Evolutionary conservation across 306 rosid species (phyloP).

Genomic region (Cucurbita argyrosperma): DNA sequence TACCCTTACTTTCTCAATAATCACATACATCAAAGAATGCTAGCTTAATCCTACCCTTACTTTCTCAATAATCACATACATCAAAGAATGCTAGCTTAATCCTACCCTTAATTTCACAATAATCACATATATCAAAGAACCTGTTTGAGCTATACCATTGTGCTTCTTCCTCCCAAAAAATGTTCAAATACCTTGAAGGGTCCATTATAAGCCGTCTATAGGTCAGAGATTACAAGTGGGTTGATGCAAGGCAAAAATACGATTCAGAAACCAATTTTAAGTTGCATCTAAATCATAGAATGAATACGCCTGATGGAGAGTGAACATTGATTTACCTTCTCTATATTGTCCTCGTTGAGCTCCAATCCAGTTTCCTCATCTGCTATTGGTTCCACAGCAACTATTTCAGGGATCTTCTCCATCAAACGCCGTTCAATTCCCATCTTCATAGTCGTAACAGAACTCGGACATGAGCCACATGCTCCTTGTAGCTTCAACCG

Average conservation of each 20-base stretch:
- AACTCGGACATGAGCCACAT: slow-evolving; percentile 91
- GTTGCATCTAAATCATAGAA: background rate
- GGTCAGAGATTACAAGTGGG: background rate
- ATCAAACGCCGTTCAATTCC: slow-evolving; percentile 84
- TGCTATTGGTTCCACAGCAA: slow-evolving; percentile 78
- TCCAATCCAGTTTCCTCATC: slow-evolving; percentile 84
- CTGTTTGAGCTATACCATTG: background rate
- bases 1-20: background rate
- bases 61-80: background rate
- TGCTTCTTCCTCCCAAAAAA: background rate
- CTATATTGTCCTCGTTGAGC: slow-evolving; percentile 72
- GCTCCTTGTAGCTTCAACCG: slow-evolving; percentile 96
- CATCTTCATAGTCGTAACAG: slow-evolving; percentile 89
- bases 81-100: background rate
- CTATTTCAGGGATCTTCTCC: slow-evolving; percentile 93
- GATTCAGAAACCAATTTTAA: background rate
- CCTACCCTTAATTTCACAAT: background rate
- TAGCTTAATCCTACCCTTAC: background rate
- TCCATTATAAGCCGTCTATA: background rate
- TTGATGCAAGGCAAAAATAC: background rate
- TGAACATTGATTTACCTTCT: slow-evolving; percentile 38
- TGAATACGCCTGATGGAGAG: background rate
- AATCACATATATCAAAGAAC: background rate
- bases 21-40: background rate
- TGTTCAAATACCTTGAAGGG: background rate